Evolutionary conservation across 768 basidiomycete genomes (phyloP).

Genomic region (Tylopilus vinaceipallidus): DNA sequence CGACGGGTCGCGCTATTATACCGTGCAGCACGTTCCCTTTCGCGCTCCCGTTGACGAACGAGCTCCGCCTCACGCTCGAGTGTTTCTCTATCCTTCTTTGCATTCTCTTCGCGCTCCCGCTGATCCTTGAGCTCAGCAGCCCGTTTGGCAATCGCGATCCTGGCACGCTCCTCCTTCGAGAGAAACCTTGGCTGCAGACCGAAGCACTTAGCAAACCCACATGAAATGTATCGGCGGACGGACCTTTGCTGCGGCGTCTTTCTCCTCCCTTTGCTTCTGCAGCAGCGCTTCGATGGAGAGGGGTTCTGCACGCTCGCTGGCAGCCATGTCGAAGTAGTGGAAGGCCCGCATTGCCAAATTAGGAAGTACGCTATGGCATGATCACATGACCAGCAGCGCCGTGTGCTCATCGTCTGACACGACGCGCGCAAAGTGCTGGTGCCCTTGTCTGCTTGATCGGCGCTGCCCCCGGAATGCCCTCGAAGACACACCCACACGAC

Average conservation of each 20-base stretch:
- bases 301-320: slow-evolving; percentile 51
- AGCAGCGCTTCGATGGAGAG: slow-evolving; percentile 87
- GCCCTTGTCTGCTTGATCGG: slow-evolving; percentile 18
- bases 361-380: slow-evolving; percentile 2
- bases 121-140: slow-evolving; percentile 78
- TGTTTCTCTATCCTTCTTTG: slow-evolving; percentile 59
- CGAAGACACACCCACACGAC: neutral
- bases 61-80: slow-evolving; percentile 79
- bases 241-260: slow-evolving; percentile 89
- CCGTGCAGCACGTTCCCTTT: slow-evolving; percentile 32
- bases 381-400: slow-evolving; percentile 16
- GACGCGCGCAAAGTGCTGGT: slow-evolving; percentile 21
- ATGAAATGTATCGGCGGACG: slow-evolving; percentile 6
- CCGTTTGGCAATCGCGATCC: slow-evolving; percentile 84
- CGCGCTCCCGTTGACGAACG: slow-evolving; percentile 51
- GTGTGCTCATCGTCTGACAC: slow-evolving; percentile 22
- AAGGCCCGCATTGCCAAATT: slow-evolving; percentile 4
- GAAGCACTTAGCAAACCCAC: too few species aligned
- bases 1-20: slow-evolving; percentile 40
- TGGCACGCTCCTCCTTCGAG: slow-evolving; percentile 87
- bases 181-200: slow-evolving; percentile 83
- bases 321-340: slow-evolving; percentile 38
- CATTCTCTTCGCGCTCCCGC: slow-evolving; percentile 60
- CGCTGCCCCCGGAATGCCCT: slow-evolving; percentile 14
- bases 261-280: slow-evolving; percentile 84